Evolutionary conservation across 768 basidiomycete species (phyloP).

Genomic region (Termitomyces sp.): DNA sequence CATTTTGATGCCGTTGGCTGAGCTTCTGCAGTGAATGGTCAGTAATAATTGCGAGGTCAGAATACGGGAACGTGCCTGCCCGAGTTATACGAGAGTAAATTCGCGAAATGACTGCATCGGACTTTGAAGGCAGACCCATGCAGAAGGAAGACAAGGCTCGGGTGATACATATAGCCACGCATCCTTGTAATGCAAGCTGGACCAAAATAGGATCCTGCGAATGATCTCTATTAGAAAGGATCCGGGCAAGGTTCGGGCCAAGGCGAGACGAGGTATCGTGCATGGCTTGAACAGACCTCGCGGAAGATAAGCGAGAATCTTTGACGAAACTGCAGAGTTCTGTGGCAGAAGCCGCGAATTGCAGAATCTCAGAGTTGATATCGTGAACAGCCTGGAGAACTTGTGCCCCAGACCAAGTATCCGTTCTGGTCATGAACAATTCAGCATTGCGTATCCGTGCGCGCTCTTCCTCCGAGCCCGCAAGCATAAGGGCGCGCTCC

Average conservation of each 20-base stretch:
- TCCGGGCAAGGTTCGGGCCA: conserved; percentile 57
- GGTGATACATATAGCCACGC: conserved; percentile 61
- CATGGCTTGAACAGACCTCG: conserved; percentile 46
- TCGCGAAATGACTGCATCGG: conserved; percentile 60
- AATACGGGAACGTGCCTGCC: conserved; percentile 35
- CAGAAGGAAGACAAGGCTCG: conserved; percentile 69
- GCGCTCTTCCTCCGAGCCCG: conserved; percentile 43
- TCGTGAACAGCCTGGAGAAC: conserved; percentile 77
- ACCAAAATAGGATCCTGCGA: conserved; percentile 74
- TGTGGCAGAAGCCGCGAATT: conserved; percentile 71
- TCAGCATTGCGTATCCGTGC: conserved; percentile 59
- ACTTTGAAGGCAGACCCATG: conserved; percentile 68
- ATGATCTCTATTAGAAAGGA: conserved; percentile 63
- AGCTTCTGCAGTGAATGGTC: conserved; percentile 43
- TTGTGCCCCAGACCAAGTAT: conserved; percentile 74
- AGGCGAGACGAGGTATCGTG: conserved; percentile 60
- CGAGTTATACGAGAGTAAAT: conserved; percentile 57
- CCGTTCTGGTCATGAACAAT: conserved; percentile 68
- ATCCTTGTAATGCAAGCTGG: conserved; percentile 73
- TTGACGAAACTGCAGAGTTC: conserved; percentile 58
- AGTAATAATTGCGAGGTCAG: not conserved
- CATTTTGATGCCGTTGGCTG: conserved; percentile 78
- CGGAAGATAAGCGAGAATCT: conserved; percentile 31
- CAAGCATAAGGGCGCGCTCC: conserved; percentile 11
- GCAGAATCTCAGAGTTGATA: conserved; percentile 78